Evolutionary conservation across 2,329 filamentous ascomycete genomes (phyloP).

Genomic region (Hymenotorrendiella dingleyae): DNA sequence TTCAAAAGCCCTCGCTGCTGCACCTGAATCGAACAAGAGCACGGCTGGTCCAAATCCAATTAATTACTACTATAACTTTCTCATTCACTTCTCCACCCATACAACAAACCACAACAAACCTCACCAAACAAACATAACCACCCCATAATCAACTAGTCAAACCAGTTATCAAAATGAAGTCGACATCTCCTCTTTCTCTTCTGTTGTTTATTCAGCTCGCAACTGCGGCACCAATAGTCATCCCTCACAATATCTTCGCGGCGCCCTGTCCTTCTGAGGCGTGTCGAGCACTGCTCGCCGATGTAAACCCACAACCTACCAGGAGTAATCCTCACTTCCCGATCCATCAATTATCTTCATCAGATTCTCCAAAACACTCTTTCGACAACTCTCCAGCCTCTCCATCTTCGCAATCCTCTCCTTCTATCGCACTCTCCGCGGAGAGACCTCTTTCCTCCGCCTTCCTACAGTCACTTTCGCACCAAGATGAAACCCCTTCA

Average conservation of each 20-base stretch:
- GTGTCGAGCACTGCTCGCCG: constrained; percentile 7
- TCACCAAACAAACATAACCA: not conserved
- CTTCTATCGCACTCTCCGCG: constrained; percentile 21
- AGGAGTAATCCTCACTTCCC: constrained; percentile 23
- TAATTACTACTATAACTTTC: too few relatives aligned
- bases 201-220: constrained; percentile 22
- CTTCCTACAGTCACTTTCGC: constrained; percentile 23
- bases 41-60: not conserved
- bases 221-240: constrained; percentile 14
- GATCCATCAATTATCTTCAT: constrained; percentile 16
- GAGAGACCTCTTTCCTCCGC: constrained; percentile 16
- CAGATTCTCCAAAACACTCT: constrained; percentile 6
- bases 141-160: not conserved
- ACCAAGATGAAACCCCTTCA: too few relatives aligned
- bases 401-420: constrained; percentile 14
- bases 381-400: constrained; percentile 25
- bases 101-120: not conserved
- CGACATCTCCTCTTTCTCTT: constrained; percentile 22
- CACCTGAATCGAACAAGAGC: too few relatives aligned
- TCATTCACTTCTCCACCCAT: too few relatives aligned
- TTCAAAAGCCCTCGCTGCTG: too few relatives aligned
- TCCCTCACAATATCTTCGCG: constrained; percentile 3
- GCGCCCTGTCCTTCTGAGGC: constrained; percentile 6
- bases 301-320: constrained; percentile 13
- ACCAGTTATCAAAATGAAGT: constrained; percentile 15